These are phyloP conservation scores for Geotrichum siamense DNA, from an alignment of 1,139 yeast species.

Conservation along the genomic window DNA sequence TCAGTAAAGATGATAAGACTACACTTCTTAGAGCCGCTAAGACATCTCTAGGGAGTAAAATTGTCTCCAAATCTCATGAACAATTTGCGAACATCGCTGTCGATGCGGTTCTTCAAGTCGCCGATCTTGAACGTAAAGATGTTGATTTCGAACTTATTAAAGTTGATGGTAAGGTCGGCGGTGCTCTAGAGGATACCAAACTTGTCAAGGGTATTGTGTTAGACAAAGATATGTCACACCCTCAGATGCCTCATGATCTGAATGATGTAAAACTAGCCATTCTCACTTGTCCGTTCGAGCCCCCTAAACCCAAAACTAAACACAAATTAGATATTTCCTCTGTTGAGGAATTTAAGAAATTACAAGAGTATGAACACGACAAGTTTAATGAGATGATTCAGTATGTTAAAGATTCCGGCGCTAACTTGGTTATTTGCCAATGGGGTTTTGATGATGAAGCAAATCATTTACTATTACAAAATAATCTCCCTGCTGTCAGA, in stretches of 20 bases:
- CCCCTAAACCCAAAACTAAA: constrained; percentile 98
- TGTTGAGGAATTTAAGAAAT: constrained; percentile 84
- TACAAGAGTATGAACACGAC: constrained; percentile 86
- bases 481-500: constrained; percentile 89
- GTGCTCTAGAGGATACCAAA: constrained; percentile 76
- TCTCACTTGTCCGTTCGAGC: constrained; percentile 97
- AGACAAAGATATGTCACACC: constrained; percentile 96
- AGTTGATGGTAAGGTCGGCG: constrained; percentile 94
- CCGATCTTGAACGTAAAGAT: constrained; percentile 84
- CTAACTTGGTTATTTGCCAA: constrained; percentile 94
- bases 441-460: constrained; percentile 99
- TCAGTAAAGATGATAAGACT: constrained; percentile 31
- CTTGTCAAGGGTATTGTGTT: constrained; percentile 85
- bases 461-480: constrained; percentile 80
- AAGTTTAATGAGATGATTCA: constrained; percentile 89
- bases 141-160: constrained; percentile 95
- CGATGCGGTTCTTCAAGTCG: constrained; percentile 88
- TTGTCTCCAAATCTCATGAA: constrained; percentile 89
- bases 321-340: constrained; percentile 89
- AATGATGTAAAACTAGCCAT: constrained; percentile 86
- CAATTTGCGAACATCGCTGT: constrained; percentile 96
- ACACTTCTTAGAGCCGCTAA: constrained; percentile 82
- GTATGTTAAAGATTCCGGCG: constrained; percentile 81
- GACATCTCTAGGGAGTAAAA: constrained; percentile 91
- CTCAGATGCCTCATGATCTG: constrained; percentile 88